phyloP scores from a whole-genome alignment of 306 rosid species.

The Glycyrrhiza uralensis region DNA sequence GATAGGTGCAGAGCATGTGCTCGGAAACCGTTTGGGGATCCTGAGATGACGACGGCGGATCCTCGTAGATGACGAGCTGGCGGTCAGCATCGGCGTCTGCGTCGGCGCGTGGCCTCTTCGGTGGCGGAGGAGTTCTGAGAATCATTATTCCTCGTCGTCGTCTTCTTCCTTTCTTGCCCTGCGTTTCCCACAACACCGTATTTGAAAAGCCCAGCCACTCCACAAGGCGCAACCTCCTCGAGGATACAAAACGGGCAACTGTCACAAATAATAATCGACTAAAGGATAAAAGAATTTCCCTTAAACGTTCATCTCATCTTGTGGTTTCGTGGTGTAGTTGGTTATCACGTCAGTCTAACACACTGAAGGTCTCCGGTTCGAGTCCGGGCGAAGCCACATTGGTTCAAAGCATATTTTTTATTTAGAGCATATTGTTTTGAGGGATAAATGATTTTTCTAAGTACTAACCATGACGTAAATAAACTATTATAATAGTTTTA shows the following conservation, averaged over 20 bases:
- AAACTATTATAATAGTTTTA: too few relatives aligned
- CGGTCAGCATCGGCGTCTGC: slow-evolving; percentile 14
- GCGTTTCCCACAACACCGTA: not conserved
- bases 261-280: too few relatives aligned
- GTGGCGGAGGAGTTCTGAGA: slow-evolving; percentile 74
- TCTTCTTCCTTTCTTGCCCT: not conserved
- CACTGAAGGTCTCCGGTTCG: slow-evolving; percentile 86
- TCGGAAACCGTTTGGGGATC: slow-evolving; percentile 27
- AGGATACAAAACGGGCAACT: not conserved
- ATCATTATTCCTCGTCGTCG: slow-evolving; percentile 45
- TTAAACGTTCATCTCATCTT: not conserved
- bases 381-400: slow-evolving; percentile 61
- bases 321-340: slow-evolving; percentile 69
- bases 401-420: too few relatives aligned
- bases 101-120: slow-evolving; percentile 69
- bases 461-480: too few relatives aligned
- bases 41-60: slow-evolving; percentile 40
- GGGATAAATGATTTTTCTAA: too few relatives aligned
- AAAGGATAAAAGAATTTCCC: too few relatives aligned
- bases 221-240: not conserved
- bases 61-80: slow-evolving; percentile 78
- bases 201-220: not conserved
- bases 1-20: slow-evolving; percentile 70
- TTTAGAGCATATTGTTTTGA: too few relatives aligned
- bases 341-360: slow-evolving; percentile 99